Evolutionary conservation across 2,329 filamentous ascomycete species (phyloP), one percentile per base, ranked within the genome.

Genomic region (Dactylella cylindrospora): DNA sequence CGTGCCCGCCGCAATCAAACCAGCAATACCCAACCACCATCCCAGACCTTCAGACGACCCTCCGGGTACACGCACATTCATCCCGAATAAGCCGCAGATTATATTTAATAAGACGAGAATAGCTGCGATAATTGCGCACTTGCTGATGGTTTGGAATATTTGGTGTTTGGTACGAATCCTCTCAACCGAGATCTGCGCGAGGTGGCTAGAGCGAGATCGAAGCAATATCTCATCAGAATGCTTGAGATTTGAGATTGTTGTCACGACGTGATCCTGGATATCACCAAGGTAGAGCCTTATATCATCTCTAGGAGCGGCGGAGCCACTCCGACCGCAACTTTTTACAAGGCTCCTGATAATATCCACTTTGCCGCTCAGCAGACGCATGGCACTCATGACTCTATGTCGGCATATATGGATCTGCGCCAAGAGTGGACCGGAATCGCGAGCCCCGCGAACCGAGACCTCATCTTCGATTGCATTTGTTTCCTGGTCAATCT

Each of bases 141-240:
- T 84, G 68, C 81, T 80, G 12, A 85, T 74, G 29, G 81, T 77
- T 66, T 80, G 76, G 73, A 84, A 84, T 62, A 81, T 79, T 40
- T 75, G 74, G 67, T 82, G 83, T 10, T 82, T 83, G 66, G 83
- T 76, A 23, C 79, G 76, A 64, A 84, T 76, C 67, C 81, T 80
- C 65, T 81, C 81, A 40, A 85, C 79, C 33, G 78, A 81, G 67
- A 85, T 77, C 70, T 85, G 82, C 2, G 82, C 82, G 12, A 85
- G 74, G 67, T 84, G 84, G 70, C 85, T 85, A 68, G 77, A 78
- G 70, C 85, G 82, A 35, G 78, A 79, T n/a, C 82, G 78, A 35
- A 76, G 78, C 43, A 85, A 78, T 79, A 85, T 84, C 73, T 84
- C 84, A 70, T 85, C 82, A 67, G 84, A 84, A 70, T 85, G 82